Conservation (phyloP, 1,284 basidiomycete species). For the Trametes polyzona region DNA sequence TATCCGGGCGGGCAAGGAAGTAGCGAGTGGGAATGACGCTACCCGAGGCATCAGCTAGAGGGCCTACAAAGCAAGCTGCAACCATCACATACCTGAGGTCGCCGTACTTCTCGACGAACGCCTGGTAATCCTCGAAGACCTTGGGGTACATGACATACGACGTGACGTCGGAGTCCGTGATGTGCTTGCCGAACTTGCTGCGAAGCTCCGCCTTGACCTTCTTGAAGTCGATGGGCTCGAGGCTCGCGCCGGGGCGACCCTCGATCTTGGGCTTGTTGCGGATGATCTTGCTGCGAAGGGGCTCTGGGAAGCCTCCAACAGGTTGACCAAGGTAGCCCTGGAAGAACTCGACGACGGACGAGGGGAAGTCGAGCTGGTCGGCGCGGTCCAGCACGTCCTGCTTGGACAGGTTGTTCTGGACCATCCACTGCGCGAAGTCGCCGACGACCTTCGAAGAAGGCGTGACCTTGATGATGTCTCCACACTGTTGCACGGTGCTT, state of each 20-base stretch:
- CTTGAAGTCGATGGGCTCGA: slow-evolving; percentile 93
- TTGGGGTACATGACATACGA: slow-evolving; percentile 98
- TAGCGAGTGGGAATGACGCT: slow-evolving; percentile 95
- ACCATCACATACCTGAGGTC: slow-evolving; percentile 77
- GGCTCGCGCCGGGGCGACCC: slow-evolving; percentile 85
- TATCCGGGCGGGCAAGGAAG: slow-evolving; percentile 92
- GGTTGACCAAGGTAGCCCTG: slow-evolving; percentile 98
- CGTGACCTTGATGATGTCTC: slow-evolving; percentile 99
- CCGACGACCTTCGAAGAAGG: slow-evolving; percentile 99
- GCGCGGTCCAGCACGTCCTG: slow-evolving; percentile 88
- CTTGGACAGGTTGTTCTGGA: slow-evolving; percentile 89
- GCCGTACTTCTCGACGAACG: slow-evolving; percentile 93
- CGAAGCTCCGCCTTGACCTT: slow-evolving; percentile 93
- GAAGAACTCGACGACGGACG: slow-evolving; percentile 96
- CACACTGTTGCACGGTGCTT: slow-evolving; percentile 67
- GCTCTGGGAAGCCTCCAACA: slow-evolving; percentile 98
- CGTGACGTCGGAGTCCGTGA: slow-evolving; percentile 91
- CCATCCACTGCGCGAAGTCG: slow-evolving; percentile 99
- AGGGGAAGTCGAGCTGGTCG: slow-evolving; percentile 95
- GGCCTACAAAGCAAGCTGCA: background rate
- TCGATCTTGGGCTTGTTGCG: slow-evolving; percentile 95
- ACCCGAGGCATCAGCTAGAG: slow-evolving; percentile 1
- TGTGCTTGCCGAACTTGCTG: slow-evolving; percentile 94
- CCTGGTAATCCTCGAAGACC: slow-evolving; percentile 98
- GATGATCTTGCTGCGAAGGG: slow-evolving; percentile 89